Evolutionary conservation across 305 asterid species (phyloP).

Genomic region (Fraxinus dipetala): DNA sequence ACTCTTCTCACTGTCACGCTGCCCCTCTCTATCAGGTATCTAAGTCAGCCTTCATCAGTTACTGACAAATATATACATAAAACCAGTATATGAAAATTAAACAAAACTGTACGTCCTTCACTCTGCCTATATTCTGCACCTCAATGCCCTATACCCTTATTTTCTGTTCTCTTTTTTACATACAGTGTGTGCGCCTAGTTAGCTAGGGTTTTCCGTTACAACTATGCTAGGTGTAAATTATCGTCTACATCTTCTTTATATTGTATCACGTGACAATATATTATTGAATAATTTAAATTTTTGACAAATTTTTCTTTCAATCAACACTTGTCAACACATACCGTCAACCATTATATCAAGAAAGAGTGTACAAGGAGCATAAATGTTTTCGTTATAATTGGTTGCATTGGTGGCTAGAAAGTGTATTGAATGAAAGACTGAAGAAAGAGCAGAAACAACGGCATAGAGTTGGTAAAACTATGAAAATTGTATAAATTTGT

Average conservation of each 20-base stretch:
- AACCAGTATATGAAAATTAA: neutral
- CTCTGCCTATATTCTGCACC: neutral
- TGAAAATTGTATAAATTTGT: neutral
- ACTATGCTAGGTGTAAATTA: too few relatives aligned
- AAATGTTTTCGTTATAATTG: too few relatives aligned
- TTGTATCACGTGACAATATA: too few relatives aligned
- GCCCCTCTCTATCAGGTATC: neutral
- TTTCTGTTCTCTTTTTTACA: neutral
- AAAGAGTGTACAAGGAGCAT: too few relatives aligned
- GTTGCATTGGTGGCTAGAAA: neutral
- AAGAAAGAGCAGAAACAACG: neutral
- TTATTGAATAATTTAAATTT: too few relatives aligned
- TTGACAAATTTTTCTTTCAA: too few relatives aligned
- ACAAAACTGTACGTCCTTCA: neutral
- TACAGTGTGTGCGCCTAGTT: too few relatives aligned
- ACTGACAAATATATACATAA: neutral
- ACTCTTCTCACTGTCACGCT: neutral
- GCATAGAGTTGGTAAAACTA: neutral
- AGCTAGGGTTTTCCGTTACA: slow-evolving; percentile 18
- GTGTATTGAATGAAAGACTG: neutral
- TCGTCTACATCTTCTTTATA: too few relatives aligned
- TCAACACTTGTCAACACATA: too few relatives aligned
- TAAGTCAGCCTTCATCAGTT: neutral
- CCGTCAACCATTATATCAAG: too few relatives aligned
- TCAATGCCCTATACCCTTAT: neutral